Percentiles rank a stretch among this genome's conserved stretches.
Conservation (phyloP, 768 basidiomycete species). For the Daedaleopsis nitida region DNA sequence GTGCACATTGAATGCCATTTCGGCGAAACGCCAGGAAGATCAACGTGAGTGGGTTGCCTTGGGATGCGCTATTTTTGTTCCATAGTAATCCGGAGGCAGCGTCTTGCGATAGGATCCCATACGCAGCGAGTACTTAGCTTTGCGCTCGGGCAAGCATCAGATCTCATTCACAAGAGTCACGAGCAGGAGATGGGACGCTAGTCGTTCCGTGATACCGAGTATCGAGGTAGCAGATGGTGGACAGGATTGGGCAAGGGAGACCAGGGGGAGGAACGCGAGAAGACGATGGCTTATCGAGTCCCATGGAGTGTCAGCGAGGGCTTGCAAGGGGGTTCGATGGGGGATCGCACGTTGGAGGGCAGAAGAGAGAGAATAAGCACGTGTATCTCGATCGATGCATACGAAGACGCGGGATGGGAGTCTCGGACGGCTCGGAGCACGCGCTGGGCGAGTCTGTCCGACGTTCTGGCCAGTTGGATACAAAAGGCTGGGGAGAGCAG, state of each 20-base stretch:
- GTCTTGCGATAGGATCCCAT: no score
- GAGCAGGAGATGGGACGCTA: not conserved
- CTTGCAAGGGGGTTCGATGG: not conserved
- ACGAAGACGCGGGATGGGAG: not conserved
- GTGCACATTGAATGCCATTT: no score
- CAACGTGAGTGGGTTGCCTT: no score
- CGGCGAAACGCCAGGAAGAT: no score
- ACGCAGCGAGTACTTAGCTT: no score
- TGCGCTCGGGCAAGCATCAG: not conserved
- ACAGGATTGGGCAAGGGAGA: not conserved
- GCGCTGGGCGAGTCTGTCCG: not conserved
- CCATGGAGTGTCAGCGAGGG: not conserved
- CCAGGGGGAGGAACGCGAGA: not conserved
- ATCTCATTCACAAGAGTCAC: not conserved
- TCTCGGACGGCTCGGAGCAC: not conserved
- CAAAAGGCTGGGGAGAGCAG: not conserved
- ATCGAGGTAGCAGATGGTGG: not conserved
- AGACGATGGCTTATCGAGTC: constrained; percentile 8
- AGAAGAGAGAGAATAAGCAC: constrained; percentile 12
- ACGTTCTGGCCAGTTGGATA: not conserved
- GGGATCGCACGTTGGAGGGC: constrained; percentile 20
- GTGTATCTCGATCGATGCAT: constrained; percentile 12
- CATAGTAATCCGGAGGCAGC: no score
- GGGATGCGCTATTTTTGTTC: no score
- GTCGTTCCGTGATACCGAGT: not conserved